Percentiles rank a stretch among this genome's conserved stretches.
These are phyloP conservation scores for Panaeolus papilionaceus DNA, from an alignment of 768 basidiomycete genomes.

Conservation along the genomic window DNA sequence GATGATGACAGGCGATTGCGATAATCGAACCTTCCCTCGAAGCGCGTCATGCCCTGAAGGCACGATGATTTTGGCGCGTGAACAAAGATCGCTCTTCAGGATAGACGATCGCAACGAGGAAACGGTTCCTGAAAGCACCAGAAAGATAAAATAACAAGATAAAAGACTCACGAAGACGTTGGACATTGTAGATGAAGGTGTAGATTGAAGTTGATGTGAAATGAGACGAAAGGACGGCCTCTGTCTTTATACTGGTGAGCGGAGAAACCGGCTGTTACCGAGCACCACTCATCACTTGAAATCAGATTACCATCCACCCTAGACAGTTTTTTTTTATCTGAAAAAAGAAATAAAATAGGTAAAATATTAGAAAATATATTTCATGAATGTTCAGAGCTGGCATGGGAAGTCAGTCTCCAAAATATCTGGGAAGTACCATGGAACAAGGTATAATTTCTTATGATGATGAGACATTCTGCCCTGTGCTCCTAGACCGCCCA, in stretches of 20 bases:
- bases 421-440: neutral
- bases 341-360: neutral
- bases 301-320: neutral
- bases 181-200: conserved; percentile 34
- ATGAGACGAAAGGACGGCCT: conserved; percentile 8
- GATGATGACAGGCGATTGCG: neutral
- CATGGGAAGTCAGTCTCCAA: neutral
- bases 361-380: neutral
- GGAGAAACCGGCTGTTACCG: conserved; percentile 14
- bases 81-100: neutral
- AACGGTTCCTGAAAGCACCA: neutral
- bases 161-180: conserved; percentile 36
- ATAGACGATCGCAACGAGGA: conserved; percentile 1
- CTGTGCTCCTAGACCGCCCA: neutral
- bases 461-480: neutral
- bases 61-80: neutral
- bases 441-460: neutral
- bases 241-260: conserved; percentile 10
- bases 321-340: neutral
- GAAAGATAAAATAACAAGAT: neutral
- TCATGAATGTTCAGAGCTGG: neutral
- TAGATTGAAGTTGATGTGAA: conserved; percentile 16
- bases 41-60: neutral
- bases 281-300: conserved; percentile 3
- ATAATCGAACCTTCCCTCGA: conserved; percentile 6